These are phyloP conservation scores for Dictyostelium purpureum DNA, from an alignment of 78 protist genomes.

Conservation along the genomic window DNA sequence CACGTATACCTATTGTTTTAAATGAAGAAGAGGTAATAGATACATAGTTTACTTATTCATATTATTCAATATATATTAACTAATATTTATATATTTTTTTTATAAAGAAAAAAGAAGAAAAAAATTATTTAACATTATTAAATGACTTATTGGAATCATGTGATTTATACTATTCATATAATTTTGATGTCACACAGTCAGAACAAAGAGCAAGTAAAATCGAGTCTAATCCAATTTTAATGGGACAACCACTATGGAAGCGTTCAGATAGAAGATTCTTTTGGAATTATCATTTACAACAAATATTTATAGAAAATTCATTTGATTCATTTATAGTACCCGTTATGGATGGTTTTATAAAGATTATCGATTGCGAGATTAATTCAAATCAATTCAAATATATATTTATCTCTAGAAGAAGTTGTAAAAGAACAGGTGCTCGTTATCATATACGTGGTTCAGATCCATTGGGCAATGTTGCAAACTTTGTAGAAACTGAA, in stretches of 20 bases:
- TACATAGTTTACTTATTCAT: background rate
- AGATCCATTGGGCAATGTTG: constrained; percentile 81
- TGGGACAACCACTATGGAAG: constrained; percentile 31
- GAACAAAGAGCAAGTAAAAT: constrained; percentile 51
- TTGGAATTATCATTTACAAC: constrained; percentile 56
- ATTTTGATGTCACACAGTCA: constrained; percentile 68
- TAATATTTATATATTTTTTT: background rate
- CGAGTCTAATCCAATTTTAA: background rate
- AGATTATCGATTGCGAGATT: constrained; percentile 56
- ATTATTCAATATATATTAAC: background rate
- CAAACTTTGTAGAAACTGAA: constrained; percentile 86
- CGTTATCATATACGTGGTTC: constrained; percentile 78
- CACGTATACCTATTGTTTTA: constrained; percentile 23
- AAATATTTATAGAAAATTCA: constrained; percentile 40
- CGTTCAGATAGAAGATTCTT: constrained; percentile 57
- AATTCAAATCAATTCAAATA: constrained; percentile 63
- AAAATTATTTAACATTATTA: constrained; percentile 44
- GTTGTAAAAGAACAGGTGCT: constrained; percentile 81
- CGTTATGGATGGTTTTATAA: constrained; percentile 80
- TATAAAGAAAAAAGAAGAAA: constrained; percentile 65
- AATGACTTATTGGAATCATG: constrained; percentile 67
- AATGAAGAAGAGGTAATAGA: constrained; percentile 51
- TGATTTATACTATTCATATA: constrained; percentile 71
- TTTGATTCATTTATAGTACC: constrained; percentile 69
- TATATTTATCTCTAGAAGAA: constrained; percentile 61